phyloP scores from a whole-genome alignment of 2,329 filamentous ascomycete species.

The Colletotrichum gigasporum region DNA sequence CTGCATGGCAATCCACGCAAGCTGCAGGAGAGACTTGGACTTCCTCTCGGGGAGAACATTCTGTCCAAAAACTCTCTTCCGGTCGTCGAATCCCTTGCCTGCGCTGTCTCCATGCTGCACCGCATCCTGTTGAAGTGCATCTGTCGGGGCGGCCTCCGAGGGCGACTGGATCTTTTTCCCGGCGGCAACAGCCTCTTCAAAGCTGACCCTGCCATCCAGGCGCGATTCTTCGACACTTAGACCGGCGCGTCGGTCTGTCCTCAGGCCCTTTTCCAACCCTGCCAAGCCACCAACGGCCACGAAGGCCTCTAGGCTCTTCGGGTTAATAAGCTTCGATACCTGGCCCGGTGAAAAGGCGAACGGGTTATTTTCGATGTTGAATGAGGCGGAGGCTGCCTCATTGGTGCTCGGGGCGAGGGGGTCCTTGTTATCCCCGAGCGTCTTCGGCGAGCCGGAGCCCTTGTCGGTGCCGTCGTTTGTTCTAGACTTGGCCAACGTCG shows the following conservation, averaged over 20 bases:
- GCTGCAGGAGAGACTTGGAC: constrained; percentile 72
- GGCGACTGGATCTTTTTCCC: constrained; percentile 42
- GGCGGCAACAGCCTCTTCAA: constrained; percentile 58
- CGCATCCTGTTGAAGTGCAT: constrained; percentile 30
- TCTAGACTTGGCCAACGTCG: constrained; percentile 28
- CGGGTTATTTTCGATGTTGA: constrained; percentile 67
- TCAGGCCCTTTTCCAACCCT: constrained; percentile 61
- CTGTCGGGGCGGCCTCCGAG: constrained; percentile 30
- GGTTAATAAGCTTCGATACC: constrained; percentile 62
- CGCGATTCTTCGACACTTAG: constrained; percentile 60
- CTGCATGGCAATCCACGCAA: constrained; percentile 84
- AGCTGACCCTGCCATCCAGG: constrained; percentile 53
- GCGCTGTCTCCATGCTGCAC: constrained; percentile 7
- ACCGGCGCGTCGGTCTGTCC: constrained; percentile 57
- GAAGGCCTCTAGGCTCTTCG: constrained; percentile 58
- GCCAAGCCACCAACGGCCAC: constrained; percentile 61
- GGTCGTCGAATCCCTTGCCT: constrained; percentile 51
- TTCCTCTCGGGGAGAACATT: constrained; percentile 75
- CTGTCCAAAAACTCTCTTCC: constrained; percentile 66
- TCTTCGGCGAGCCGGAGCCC: constrained; percentile 25
- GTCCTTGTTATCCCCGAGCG: constrained; percentile 37
- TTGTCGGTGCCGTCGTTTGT: constrained; percentile 25
- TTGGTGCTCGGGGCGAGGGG: constrained; percentile 55
- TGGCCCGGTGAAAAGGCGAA: constrained; percentile 66
- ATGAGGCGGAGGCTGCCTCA: constrained; percentile 74